Evolutionary conservation across 2,329 filamentous ascomycete genomes (phyloP).

Genomic region (Aspergillus tamarii): DNA sequence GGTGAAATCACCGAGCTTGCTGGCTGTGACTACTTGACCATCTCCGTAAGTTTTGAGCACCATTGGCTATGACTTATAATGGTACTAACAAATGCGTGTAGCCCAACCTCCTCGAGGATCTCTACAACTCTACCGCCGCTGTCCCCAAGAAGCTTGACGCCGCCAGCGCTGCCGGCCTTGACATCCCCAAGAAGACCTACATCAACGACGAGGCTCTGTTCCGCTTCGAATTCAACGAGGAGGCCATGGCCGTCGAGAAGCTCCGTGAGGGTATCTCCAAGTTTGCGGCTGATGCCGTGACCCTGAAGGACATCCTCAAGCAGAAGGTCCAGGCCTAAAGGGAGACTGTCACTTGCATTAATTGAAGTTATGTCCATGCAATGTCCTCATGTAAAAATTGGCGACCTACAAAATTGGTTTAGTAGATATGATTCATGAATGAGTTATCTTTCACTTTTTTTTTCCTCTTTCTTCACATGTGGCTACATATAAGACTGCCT

Average conservation of each 20-base stretch:
- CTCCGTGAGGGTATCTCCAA: constrained; percentile 99
- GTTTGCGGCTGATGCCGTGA: constrained; percentile 94
- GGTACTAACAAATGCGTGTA: constrained; percentile 40
- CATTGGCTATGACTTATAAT: not conserved
- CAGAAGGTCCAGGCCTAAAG: constrained; percentile 69
- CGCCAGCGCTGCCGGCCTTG: constrained; percentile 63
- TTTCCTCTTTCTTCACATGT: not conserved
- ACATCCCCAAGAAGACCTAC: constrained; percentile 88
- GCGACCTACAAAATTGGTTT: constrained; percentile 26
- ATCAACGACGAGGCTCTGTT: constrained; percentile 85
- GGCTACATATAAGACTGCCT: not conserved
- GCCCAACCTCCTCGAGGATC: constrained; percentile 92
- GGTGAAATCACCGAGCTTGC: constrained; percentile 98
- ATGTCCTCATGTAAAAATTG: constrained; percentile 28
- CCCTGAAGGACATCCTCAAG: constrained; percentile 89
- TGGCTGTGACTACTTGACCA: constrained; percentile 98
- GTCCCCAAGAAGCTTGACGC: constrained; percentile 95
- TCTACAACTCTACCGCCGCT: constrained; percentile 77
- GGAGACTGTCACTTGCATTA: constrained; percentile 13
- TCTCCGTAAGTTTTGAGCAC: constrained; percentile 67
- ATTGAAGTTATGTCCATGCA: constrained; percentile 3
- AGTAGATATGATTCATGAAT: constrained; percentile 31
- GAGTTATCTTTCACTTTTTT: constrained; percentile 10
- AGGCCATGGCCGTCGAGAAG: constrained; percentile 99
- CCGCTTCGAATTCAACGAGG: constrained; percentile 99